Evolutionary conservation across 495 filamentous ascomycete genomes (phyloP).

Genomic region (Amniculicola lignicola): DNA sequence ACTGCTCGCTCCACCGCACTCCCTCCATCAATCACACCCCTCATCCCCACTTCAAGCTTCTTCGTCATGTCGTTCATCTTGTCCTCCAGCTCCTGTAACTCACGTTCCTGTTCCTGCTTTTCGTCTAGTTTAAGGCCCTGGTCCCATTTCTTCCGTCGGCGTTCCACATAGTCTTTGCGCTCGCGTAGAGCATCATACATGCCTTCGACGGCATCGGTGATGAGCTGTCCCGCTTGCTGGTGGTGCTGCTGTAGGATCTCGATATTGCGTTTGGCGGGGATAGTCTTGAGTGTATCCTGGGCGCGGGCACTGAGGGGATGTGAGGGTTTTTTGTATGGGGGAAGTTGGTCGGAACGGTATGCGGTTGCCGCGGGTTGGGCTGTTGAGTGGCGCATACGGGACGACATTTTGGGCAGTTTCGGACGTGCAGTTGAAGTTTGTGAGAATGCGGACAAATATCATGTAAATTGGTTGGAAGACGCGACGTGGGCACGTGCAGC

Average conservation of each 20-base stretch:
- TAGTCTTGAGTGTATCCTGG: conserved; percentile 31
- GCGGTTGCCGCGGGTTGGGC: background rate
- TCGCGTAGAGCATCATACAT: conserved; percentile 38
- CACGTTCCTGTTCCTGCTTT: conserved; percentile 16
- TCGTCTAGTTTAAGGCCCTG: conserved; percentile 19
- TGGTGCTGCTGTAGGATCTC: conserved; percentile 34
- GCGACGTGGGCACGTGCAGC: background rate
- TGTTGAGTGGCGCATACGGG: background rate
- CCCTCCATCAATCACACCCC: conserved; percentile 40
- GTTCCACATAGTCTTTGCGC: conserved; percentile 18
- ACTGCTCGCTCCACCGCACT: conserved; percentile 27
- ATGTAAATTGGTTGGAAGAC: background rate
- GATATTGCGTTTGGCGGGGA: conserved; percentile 9
- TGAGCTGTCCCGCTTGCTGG: conserved; percentile 17
- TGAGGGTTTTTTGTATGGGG: conserved; percentile 38
- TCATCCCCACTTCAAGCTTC: conserved; percentile 41
- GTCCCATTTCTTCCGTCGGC: conserved; percentile 18
- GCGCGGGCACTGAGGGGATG: conserved; percentile 36
- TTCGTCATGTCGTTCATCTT: conserved; percentile 40
- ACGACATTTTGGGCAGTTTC: background rate
- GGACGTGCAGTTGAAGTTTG: background rate
- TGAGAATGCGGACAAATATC: background rate
- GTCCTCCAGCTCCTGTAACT: conserved; percentile 30
- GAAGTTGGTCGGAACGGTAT: conserved; percentile 14
- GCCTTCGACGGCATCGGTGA: conserved; percentile 29